phyloP scores from a whole-genome alignment of 169 alveolate genomes.

The Cryptosporidium baileyi region DNA sequence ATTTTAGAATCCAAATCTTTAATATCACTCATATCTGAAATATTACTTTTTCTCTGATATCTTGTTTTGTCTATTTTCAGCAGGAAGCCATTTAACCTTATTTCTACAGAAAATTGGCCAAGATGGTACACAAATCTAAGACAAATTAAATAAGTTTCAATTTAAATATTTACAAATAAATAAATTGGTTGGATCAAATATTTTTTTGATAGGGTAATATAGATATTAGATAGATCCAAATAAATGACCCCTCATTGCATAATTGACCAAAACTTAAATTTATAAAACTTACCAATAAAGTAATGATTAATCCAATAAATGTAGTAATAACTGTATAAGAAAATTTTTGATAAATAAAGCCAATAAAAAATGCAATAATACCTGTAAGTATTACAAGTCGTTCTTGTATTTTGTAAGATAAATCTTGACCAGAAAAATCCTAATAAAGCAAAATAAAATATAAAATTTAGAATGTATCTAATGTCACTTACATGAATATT shows the following conservation, averaged over 20 bases:
- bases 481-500: conserved; percentile 37
- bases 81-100: conserved; percentile 60
- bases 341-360: conserved; percentile 24
- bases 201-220: background rate
- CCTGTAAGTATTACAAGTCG: conserved; percentile 20
- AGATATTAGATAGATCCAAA: background rate
- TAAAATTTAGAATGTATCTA: background rate
- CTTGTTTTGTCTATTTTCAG: conserved; percentile 18
- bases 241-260: background rate
- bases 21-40: background rate
- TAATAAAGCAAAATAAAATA: background rate
- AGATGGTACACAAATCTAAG: conserved; percentile 62
- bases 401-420: conserved; percentile 56
- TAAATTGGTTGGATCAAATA: no score
- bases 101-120: conserved; percentile 69
- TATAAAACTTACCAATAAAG: conserved; percentile 11
- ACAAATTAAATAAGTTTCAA: no score
- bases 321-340: conserved; percentile 19
- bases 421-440: conserved; percentile 66
- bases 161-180: background rate
- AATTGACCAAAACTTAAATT: background rate
- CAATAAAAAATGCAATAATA: conserved; percentile 18
- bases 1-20: background rate
- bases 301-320: background rate
- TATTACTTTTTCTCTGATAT: background rate